Conservation (phyloP, 148 eudicot species). For the Bassia scoparia region DNA sequence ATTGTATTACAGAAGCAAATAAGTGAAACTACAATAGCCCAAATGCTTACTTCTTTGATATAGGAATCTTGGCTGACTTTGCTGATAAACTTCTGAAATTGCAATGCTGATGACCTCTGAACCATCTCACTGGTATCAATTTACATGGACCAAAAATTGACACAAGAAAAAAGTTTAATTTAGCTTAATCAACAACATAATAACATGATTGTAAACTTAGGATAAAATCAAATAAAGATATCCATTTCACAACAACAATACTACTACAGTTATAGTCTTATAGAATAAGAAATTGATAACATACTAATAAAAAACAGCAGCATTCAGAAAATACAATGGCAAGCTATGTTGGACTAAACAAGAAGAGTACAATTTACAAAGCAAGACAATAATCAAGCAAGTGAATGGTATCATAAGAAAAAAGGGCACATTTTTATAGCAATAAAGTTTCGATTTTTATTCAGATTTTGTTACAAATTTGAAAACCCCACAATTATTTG, state of each 20-base stretch:
- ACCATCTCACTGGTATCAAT: constrained; percentile 43
- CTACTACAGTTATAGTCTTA: neutral
- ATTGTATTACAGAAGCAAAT: neutral
- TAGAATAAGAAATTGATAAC: too few relatives aligned
- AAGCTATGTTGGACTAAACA: neutral
- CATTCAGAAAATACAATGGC: neutral
- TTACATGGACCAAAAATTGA: neutral
- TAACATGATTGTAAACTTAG: neutral
- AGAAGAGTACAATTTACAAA: neutral
- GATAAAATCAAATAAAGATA: neutral
- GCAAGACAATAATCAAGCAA: neutral
- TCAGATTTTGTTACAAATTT: neutral
- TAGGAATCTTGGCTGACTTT: constrained; percentile 46
- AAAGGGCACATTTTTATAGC: too few relatives aligned
- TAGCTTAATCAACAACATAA: constrained; percentile 7
- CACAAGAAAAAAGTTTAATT: neutral
- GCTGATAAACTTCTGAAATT: constrained; percentile 59
- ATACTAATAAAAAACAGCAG: too few relatives aligned
- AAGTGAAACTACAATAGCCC: neutral
- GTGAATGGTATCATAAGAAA: neutral
- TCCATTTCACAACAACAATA: neutral
- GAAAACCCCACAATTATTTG: neutral
- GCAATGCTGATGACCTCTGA: constrained; percentile 25
- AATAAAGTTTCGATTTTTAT: neutral
- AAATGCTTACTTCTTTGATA: constrained; percentile 62